phyloP scores from a whole-genome alignment of 1,284 basidiomycete genomes.

The Ustanciosporium gigantosporum region DNA sequence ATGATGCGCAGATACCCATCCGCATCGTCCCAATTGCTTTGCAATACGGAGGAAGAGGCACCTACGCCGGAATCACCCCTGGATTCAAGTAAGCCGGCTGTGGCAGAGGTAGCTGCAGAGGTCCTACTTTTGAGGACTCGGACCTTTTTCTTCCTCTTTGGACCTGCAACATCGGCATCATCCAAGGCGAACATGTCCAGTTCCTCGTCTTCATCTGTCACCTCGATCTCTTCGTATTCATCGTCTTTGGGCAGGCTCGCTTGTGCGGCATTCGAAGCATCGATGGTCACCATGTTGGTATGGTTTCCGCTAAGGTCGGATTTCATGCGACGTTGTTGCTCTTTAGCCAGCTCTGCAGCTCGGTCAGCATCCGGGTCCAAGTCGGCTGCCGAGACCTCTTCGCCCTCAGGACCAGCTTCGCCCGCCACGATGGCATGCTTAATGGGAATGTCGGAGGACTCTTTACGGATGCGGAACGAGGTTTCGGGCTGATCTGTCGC shows the following conservation, averaged over 20 bases:
- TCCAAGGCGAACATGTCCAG: slow-evolving; percentile 59
- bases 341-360: slow-evolving; percentile 19
- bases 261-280: neutral
- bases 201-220: slow-evolving; percentile 56
- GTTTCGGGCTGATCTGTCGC: too few species aligned
- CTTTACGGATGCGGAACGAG: too few species aligned
- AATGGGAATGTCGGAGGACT: neutral
- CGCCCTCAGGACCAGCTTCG: neutral
- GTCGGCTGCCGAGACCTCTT: slow-evolving; percentile 37
- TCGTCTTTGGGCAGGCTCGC: slow-evolving; percentile 8
- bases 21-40: slow-evolving; percentile 71
- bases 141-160: slow-evolving; percentile 41
- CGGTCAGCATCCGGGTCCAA: slow-evolving; percentile 32
- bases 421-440: neutral
- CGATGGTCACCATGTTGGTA: neutral
- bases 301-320: too few species aligned
- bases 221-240: slow-evolving; percentile 52
- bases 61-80: neutral
- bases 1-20: slow-evolving; percentile 97
- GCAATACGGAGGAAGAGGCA: slow-evolving; percentile 49
- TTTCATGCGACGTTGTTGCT: neutral
- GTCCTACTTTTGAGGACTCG: slow-evolving; percentile 20
- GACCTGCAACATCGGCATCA: slow-evolving; percentile 12
- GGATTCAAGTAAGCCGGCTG: neutral
- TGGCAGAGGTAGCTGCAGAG: neutral